Conservation (phyloP, 768 basidiomycete species). For the Phlebiopsis flavidoalba region DNA sequence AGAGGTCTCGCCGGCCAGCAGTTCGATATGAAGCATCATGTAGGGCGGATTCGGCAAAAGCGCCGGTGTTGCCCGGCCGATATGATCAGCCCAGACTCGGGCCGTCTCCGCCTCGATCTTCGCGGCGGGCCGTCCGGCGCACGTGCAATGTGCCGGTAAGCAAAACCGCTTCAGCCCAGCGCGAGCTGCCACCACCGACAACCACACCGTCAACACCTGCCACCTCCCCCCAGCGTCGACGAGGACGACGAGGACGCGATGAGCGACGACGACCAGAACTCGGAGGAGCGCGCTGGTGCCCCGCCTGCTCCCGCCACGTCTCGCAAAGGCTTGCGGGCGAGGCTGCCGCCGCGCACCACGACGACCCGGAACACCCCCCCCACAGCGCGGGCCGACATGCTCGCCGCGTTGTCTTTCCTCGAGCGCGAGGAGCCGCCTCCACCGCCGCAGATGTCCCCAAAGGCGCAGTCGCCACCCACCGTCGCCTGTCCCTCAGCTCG, state of each 20-base stretch:
- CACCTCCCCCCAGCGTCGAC: slow-evolving; percentile 1
- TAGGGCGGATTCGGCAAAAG: neutral
- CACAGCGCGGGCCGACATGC: slow-evolving; percentile 53
- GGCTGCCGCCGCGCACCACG: slow-evolving; percentile 13
- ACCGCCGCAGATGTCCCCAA: slow-evolving; percentile 25
- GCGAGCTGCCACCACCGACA: slow-evolving; percentile 1
- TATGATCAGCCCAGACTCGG: slow-evolving; percentile 7
- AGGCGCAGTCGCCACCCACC: slow-evolving; percentile 28
- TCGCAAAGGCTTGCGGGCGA: slow-evolving; percentile 6
- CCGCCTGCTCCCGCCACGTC: slow-evolving; percentile 7
- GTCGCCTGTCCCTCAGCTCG: slow-evolving; percentile 20
- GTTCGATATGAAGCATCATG: slow-evolving; percentile 1
- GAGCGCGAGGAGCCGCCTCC: slow-evolving; percentile 39
- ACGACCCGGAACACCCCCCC: no score
- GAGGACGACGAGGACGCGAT: slow-evolving; percentile 8
- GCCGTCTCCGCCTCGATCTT: slow-evolving; percentile 3
- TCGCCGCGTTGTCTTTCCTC: slow-evolving; percentile 77
- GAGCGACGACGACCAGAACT: slow-evolving; percentile 7
- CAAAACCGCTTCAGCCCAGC: slow-evolving; percentile 13
- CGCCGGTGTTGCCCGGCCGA: neutral
- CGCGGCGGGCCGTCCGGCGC: slow-evolving; percentile 77
- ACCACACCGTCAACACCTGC: slow-evolving; percentile 5
- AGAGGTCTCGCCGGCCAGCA: neutral
- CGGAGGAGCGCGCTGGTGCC: slow-evolving; percentile 7
- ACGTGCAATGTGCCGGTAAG: slow-evolving; percentile 60